Evolutionary conservation across 176 grass and related monocot species (phyloP), one percentile per base, ranked within the genome.

Genomic region (Avena insularis): DNA sequence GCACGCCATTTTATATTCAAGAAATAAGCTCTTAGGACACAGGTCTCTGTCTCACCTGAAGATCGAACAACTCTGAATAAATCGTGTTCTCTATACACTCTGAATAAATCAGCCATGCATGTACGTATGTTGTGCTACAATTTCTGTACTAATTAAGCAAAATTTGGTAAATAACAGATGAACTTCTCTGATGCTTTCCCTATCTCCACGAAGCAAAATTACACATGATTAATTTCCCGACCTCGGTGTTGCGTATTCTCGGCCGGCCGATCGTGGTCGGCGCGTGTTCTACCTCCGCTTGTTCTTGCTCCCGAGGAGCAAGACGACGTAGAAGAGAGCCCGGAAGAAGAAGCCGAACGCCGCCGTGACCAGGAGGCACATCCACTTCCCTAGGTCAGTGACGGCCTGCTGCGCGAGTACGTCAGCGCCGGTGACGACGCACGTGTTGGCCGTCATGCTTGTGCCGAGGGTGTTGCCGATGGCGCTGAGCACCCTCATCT

Each of bases 311-410:
- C 93, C 88, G 1, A 95, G 55, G 20, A 92, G 81, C 78, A 98
- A 31, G 5, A 82, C 83, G 1, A 98, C 68, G 75, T 98, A 98
- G 78, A 98, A 98, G 0, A 98, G 79, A 0, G 84, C 85, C 9
- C 96, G 4, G 68, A 95, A 98, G 40, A 94, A 74, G 88, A 98
- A 95, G 0, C 96, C 93, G 86, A 92, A 98, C 0, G 79, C 96
- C 23, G 88, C 90, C 0, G 91, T 95, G 0, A 98, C 85, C 14
- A 91, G 85, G 54, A 98, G 21, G 75, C 96, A 95, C 25, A 83
- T 84, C 96, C 96, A 98, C 57, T 98, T 98, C 16, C 69, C 12
- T 4, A 98, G 75, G 59, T 98, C 91, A 0, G 84, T 94, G 12
- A 92, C 90, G 6, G 88, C 90, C 73, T 95, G 91, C 54, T 94